Conservation (phyloP, 345 rosid species). For the Melaleuca alternifolia region DNA sequence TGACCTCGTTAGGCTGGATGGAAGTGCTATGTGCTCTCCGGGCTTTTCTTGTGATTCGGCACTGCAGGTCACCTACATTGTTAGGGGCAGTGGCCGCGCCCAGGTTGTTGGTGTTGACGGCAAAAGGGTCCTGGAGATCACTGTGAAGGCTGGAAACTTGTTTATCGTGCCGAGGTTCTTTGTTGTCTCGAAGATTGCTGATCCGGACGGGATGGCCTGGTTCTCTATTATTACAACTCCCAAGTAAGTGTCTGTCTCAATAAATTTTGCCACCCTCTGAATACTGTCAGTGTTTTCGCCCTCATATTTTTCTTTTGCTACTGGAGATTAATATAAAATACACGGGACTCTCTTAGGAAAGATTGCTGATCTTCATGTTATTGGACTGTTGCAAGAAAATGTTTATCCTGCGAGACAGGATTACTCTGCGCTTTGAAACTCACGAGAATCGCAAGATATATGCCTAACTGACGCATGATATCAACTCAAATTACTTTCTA, state of each 20-base stretch:
- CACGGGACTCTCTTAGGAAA: not conserved
- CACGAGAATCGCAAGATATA: not conserved
- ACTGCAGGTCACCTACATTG: slow-evolving; percentile 70
- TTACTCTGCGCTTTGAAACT: not conserved
- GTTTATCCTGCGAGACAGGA: not conserved
- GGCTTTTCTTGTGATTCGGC: slow-evolving; percentile 96
- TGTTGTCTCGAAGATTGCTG: slow-evolving; percentile 74
- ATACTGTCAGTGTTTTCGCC: not conserved
- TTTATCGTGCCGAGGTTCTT: slow-evolving; percentile 89
- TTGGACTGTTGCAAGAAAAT: not conserved
- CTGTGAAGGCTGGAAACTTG: slow-evolving; percentile 55
- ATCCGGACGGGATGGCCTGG: slow-evolving; percentile 80
- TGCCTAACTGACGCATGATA: not conserved
- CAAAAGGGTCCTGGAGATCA: slow-evolving; percentile 57
- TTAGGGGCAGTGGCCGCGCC: slow-evolving; percentile 66
- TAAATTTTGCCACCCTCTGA: not conserved
- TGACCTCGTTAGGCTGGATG: slow-evolving; percentile 73
- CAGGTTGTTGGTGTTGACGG: slow-evolving; percentile 76
- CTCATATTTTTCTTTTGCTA: not conserved
- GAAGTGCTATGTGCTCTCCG: slow-evolving; percentile 88
- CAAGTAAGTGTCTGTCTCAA: slow-evolving; percentile 31
- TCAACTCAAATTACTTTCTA: not conserved
- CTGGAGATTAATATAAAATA: not conserved
- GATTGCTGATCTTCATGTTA: not conserved
- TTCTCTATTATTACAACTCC: slow-evolving; percentile 91